Evolutionary conservation across 345 rosid genomes (phyloP), one percentile per base, ranked within the genome.

Genomic region (Draba incana): DNA sequence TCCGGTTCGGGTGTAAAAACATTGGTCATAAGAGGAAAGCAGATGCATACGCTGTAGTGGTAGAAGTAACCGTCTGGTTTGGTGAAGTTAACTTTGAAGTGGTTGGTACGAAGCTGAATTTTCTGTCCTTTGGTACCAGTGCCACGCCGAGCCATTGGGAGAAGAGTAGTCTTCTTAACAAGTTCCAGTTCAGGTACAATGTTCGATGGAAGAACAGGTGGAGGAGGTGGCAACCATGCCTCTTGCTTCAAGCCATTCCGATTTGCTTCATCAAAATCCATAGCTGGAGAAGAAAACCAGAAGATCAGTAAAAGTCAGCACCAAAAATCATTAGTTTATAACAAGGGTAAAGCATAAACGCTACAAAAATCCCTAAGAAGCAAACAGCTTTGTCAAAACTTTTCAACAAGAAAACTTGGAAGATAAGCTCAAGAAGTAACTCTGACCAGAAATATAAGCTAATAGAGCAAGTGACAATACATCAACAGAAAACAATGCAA

Each of bases 111-210:
- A 15, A 93, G 42, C 23, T 64, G 0, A 28, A 81, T 77, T 82
- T 75, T 87, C 61, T 82, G 85, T 39, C 97, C 96, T 69, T 72
- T 88, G 10, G 86, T 25, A 7, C 83, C 97, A 58, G 64, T 63
- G 31, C 97, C 86, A 31, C 81, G 84, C 60, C 98, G 80, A 24
- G 88, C 82, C 60, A 86, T 83, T 2, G 97, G 97, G 47, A 83
- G 55, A 43, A 84, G 81, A 0, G 10, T 43, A 14, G n/a, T 56
- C 80, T 81, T 88, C 33, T 79, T 88, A 60, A 79, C 75, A 3
- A 73, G 80, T 61, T 78, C 86, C 2, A 62, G 5, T 50, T 83
- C 84, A 8, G 88, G 89, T 8, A 72, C 80, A 16, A 86, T 72
- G 74, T 82, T 43, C 0, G 87, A 50, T 12, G 95, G 89, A 31